These are phyloP conservation scores for Penicillium sp. DNA, from an alignment of 2,329 filamentous ascomycete genomes.

Conservation along the genomic window DNA sequence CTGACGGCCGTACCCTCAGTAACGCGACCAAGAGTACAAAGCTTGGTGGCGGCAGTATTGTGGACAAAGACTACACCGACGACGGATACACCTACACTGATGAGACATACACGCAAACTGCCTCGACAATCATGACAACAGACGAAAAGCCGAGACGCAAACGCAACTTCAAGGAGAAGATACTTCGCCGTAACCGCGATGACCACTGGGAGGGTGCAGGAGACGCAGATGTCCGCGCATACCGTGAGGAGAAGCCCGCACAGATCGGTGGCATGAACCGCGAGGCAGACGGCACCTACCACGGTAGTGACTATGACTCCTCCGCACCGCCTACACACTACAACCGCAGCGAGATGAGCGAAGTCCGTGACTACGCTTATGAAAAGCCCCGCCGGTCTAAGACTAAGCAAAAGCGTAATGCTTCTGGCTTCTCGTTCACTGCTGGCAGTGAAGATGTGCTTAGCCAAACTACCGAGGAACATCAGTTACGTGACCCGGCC, in stretches of 20 bases:
- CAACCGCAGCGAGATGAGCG: slow-evolving; percentile 47
- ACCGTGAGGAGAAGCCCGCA: slow-evolving; percentile 83
- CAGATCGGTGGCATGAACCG: slow-evolving; percentile 88
- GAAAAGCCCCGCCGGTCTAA: slow-evolving; percentile 23
- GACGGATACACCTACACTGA: slow-evolving; percentile 55
- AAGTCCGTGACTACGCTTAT: slow-evolving; percentile 47
- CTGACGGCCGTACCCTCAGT: slow-evolving; percentile 81
- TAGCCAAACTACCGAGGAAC: slow-evolving; percentile 40
- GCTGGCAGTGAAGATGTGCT: slow-evolving; percentile 48
- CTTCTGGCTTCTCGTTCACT: slow-evolving; percentile 51
- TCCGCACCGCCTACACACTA: slow-evolving; percentile 60
- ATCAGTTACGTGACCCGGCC: slow-evolving; percentile 25
- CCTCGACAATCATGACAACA: slow-evolving; percentile 43
- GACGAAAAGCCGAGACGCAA: slow-evolving; percentile 24
- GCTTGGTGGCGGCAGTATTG: slow-evolving; percentile 79
- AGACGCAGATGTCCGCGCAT: slow-evolving; percentile 71
- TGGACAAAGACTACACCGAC: slow-evolving; percentile 65
- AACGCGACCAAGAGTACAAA: slow-evolving; percentile 80
- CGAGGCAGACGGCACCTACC: slow-evolving; percentile 77
- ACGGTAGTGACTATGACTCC: slow-evolving; percentile 71
- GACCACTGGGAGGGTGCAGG: slow-evolving; percentile 62
- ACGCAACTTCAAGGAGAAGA: slow-evolving; percentile 41
- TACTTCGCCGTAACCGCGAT: slow-evolving; percentile 40
- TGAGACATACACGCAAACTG: slow-evolving; percentile 35
- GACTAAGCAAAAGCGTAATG: slow-evolving; percentile 15